phyloP scores from a whole-genome alignment of 163 green algal species.

The Volvox carteri region DNA sequence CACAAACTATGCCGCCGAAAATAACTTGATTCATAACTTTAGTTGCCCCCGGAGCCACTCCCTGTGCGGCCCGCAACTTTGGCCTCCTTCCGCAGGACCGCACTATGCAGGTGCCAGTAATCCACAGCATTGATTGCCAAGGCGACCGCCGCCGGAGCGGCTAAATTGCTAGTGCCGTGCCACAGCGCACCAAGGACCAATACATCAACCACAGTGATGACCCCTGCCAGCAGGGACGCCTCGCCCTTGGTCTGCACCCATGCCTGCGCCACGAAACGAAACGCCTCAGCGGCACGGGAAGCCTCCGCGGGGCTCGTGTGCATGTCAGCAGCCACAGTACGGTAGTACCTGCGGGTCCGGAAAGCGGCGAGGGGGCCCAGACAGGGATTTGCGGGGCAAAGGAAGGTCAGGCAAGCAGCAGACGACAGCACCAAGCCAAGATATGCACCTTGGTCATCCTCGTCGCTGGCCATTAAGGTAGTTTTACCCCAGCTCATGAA shows the following conservation, averaged over 20 bases:
- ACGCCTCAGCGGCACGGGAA: slow-evolving; percentile 62
- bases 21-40: too few species aligned
- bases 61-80: slow-evolving; percentile 16
- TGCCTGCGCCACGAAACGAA: slow-evolving; percentile 62
- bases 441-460: too few species aligned
- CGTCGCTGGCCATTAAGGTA: too few species aligned
- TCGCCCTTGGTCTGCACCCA: slow-evolving; percentile 59
- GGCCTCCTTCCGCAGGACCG: slow-evolving; percentile 46
- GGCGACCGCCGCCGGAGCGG: slow-evolving; percentile 56
- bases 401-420: too few species aligned
- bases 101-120: slow-evolving; percentile 60
- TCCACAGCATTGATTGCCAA: slow-evolving; percentile 67
- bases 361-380: background rate
- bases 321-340: slow-evolving; percentile 60
- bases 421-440: too few species aligned
- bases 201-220: slow-evolving; percentile 55
- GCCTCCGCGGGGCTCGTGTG: slow-evolving; percentile 58
- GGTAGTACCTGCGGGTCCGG: slow-evolving; percentile 68
- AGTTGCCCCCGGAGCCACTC: background rate
- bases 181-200: slow-evolving; percentile 62
- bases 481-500: too few species aligned
- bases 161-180: slow-evolving; percentile 64
- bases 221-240: slow-evolving; percentile 37
- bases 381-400: too few species aligned
- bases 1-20: too few species aligned